A percentile compares a stretch with the other conserved stretches of the same genome.
Conservation (phyloP, 148 eudicot genomes). For the Camellia japonica region DNA sequence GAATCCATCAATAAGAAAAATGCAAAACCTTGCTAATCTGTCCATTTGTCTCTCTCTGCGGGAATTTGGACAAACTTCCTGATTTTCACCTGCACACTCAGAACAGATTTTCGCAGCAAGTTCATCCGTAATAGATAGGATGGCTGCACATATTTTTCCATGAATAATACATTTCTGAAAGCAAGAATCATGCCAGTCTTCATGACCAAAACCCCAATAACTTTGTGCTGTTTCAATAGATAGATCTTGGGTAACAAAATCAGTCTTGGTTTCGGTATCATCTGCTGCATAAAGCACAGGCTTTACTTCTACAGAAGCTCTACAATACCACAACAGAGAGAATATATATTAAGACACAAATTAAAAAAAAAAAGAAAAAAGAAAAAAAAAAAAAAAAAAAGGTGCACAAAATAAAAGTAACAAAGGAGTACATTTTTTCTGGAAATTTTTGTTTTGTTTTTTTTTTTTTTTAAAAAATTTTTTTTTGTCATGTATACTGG, state of each 20-base stretch:
- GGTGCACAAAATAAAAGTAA: not conserved
- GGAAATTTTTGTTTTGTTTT: not conserved
- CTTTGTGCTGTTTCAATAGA: conserved; percentile 16
- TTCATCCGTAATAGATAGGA: conserved; percentile 55
- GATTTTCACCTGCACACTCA: conserved; percentile 19
- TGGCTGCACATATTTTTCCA: conserved; percentile 52
- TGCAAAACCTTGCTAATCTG: conserved; percentile 63
- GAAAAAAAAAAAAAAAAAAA: not conserved
- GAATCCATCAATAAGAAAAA: conserved; percentile 53
- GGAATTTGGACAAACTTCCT: conserved; percentile 21
- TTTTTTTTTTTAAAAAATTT: not conserved
- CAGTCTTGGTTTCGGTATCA: conserved; percentile 29
- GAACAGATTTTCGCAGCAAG: conserved; percentile 44
- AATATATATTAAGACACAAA: not conserved
- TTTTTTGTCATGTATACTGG: not conserved
- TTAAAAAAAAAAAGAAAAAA: not conserved
- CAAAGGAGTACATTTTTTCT: not conserved
- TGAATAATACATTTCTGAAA: conserved; percentile 60
- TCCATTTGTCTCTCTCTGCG: conserved; percentile 33
- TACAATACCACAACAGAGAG: conserved; percentile 27
- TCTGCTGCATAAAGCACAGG: conserved; percentile 63
- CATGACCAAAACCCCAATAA: conserved; percentile 60
- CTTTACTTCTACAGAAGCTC: conserved; percentile 90
- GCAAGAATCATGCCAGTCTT: conserved; percentile 65
- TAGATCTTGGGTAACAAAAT: conserved; percentile 26